A percentile compares a stretch with the other conserved stretches of the same genome.
These are phyloP conservation scores for Podaxis rugospora DNA, from an alignment of 768 basidiomycete species.

Conservation along the genomic window DNA sequence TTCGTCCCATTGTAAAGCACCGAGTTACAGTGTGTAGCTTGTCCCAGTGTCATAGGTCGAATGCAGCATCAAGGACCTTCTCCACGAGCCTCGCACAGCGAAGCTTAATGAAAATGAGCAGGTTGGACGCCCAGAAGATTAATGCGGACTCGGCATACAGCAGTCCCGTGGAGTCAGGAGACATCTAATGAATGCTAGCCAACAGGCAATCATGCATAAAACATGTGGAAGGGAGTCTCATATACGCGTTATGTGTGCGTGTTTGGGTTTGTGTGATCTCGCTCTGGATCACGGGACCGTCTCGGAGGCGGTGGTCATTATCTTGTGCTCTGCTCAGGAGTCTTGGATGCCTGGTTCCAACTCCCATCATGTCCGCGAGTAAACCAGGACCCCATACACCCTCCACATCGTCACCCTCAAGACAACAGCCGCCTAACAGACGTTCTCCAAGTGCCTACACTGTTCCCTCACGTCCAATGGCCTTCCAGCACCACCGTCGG, in stretches of 20 bases:
- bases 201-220: background rate
- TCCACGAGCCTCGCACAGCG: background rate
- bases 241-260: slow-evolving; percentile 5
- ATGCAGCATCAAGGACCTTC: background rate
- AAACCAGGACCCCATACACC: background rate
- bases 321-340: slow-evolving; percentile 3
- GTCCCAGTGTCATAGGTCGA: background rate
- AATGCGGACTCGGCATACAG: background rate
- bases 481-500: slow-evolving; percentile 2
- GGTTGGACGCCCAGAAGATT: background rate
- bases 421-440: background rate
- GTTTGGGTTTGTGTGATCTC: slow-evolving; percentile 2
- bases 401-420: background rate
- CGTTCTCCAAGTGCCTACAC: background rate
- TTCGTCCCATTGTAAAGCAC: background rate
- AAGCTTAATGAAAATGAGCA: background rate
- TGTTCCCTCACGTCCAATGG: background rate
- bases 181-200: background rate
- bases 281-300: slow-evolving; percentile 6
- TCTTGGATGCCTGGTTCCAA: background rate
- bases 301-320: background rate
- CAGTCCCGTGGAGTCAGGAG: background rate
- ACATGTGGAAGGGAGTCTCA: background rate
- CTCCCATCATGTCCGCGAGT: background rate
- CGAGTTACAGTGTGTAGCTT: background rate